Base-by-base conservation (phyloP, 2,329 filamentous ascomycete genomes). In the Penicillium frequentans region DNA sequence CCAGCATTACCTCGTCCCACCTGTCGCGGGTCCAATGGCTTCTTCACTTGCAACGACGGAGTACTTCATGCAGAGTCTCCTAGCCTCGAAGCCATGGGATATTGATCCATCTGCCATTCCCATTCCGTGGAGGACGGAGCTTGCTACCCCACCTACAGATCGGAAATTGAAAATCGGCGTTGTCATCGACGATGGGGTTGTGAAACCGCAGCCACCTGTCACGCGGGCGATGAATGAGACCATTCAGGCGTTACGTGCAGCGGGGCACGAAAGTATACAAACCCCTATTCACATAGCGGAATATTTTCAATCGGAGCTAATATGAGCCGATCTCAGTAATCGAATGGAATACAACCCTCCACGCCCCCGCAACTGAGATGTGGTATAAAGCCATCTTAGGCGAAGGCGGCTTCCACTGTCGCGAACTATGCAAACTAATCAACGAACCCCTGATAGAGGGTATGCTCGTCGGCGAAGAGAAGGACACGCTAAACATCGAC, bases 171-270 rank as follows among this genome's bases (percentile, higher is more conserved):
- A 82, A 63, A 74, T 90, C 5, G 87, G 81, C 0, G 76, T 87
- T 1, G 72, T 86, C 27, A 82, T 81, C 76, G 78, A 83, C 68
- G 85, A 88, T 58, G 83, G 80, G 0, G 76, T 87, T 7, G 83
- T 87, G 1, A 80, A 77, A 59, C 84, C 84, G 0, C 85, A 86
- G 55, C 85, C 85, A 1, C 85, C 85, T 0, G 77, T 88, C 19
- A 71, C 73, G 1, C 74, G 86, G 27, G 86, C 84, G 0, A 67
- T 90, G 49, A 69, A 73, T 3, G 69, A 76, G 6, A 73, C 83
- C 0, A 77, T 76, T 0, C 70, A 74, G 80, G 87, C 35, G 68
- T 87, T 55, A 73, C 86, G 2, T 79, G 86, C 8, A 83, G 85
- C 80, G 68, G 82, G 62, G 72, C 82, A 21, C 75, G 79, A 60